Conservation (phyloP, 2,329 filamentous ascomycete species). For the Talaromyces sp. region DNA sequence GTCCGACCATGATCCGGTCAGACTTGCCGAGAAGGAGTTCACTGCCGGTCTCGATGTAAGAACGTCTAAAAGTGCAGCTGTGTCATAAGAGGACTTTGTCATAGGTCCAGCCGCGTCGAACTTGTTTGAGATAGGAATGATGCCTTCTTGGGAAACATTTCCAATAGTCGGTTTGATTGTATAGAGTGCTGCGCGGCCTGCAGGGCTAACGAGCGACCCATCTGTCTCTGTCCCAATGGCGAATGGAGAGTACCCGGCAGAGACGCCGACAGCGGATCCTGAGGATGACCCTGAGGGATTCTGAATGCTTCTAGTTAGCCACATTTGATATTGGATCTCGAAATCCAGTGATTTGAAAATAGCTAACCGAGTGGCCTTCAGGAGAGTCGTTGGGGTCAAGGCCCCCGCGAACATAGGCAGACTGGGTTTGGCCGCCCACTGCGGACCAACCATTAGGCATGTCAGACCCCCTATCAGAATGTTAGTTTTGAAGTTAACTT, state of each 20-base stretch:
- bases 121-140: constrained; percentile 28
- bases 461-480: constrained; percentile 7
- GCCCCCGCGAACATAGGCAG: constrained; percentile 28
- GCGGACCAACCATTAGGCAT: constrained; percentile 29
- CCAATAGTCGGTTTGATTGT: constrained; percentile 37
- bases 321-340: too few species aligned
- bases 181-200: constrained; percentile 35
- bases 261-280: constrained; percentile 36
- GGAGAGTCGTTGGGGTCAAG: constrained; percentile 23
- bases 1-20: constrained; percentile 13
- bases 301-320: constrained; percentile 1
- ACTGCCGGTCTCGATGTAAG: background rate
- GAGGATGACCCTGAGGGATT: constrained; percentile 38
- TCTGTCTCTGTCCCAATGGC: constrained; percentile 39
- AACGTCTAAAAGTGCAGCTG: constrained; percentile 15
- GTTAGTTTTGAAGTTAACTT: too few species aligned
- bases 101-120: constrained; percentile 19
- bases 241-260: constrained; percentile 36
- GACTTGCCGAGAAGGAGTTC: constrained; percentile 4
- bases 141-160: constrained; percentile 31
- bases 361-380: constrained; percentile 23
- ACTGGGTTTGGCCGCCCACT: constrained; percentile 29
- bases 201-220: constrained; percentile 36
- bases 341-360: too few species aligned
- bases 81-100: constrained; percentile 15